Percentiles rank a stretch among this genome's conserved stretches.
Conservation (phyloP, 2,329 filamentous ascomycete species). For the Seiridium cupressi region DNA sequence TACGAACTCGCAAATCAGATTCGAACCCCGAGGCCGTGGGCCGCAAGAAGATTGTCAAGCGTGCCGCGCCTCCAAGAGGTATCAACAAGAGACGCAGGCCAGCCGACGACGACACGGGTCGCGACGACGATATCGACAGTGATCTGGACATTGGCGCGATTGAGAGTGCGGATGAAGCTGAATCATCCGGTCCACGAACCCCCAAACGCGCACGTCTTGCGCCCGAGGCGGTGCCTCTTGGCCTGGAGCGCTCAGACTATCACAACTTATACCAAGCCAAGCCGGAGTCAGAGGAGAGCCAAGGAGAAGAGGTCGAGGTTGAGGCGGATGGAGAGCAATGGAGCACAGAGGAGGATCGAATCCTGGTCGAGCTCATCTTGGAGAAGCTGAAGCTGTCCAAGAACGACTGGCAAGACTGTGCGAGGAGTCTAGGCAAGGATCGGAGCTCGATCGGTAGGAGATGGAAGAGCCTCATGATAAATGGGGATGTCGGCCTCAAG, state of each 20-base stretch:
- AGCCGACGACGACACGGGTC: constrained; percentile 43
- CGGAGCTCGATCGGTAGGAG: constrained; percentile 53
- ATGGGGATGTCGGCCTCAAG: constrained; percentile 60
- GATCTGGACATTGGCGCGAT: constrained; percentile 31
- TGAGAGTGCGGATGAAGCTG: constrained; percentile 19
- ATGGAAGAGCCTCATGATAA: constrained; percentile 62
- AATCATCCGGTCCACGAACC: constrained; percentile 42
- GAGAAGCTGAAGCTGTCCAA: constrained; percentile 65
- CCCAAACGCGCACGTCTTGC: constrained; percentile 61
- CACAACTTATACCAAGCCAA: constrained; percentile 44
- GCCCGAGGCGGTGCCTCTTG: constrained; percentile 58
- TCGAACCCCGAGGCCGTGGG: constrained; percentile 26
- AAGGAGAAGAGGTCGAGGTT: constrained; percentile 37
- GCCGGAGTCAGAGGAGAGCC: constrained; percentile 21
- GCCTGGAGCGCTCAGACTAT: constrained; percentile 57
- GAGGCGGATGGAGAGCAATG: constrained; percentile 50
- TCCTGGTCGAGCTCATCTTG: constrained; percentile 65
- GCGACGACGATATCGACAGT: constrained; percentile 35
- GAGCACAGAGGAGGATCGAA: constrained; percentile 62
- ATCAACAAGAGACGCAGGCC: constrained; percentile 53
- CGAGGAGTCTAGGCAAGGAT: constrained; percentile 60
- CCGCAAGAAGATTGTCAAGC: constrained; percentile 52
- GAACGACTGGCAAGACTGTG: constrained; percentile 67
- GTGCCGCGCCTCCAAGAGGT: constrained; percentile 40
- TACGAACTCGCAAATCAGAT: constrained; percentile 44